Evolutionary conservation across 148 eudicot species (phyloP).

Genomic region (Polygonum maritimum): DNA sequence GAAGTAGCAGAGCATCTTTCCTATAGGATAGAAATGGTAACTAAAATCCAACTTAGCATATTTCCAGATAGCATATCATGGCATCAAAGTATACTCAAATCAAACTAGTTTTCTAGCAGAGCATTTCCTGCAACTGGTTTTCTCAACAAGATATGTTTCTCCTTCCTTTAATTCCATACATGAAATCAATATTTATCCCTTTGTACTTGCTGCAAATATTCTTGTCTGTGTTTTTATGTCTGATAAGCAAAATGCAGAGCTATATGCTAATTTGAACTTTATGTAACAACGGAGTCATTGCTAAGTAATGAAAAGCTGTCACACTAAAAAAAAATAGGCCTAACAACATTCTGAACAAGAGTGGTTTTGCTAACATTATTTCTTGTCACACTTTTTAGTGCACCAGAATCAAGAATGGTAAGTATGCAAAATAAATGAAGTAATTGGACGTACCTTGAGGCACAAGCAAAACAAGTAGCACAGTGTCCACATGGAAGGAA

Average conservation of each 20-base stretch:
- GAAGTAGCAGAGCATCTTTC: too few relatives aligned
- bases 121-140: background rate
- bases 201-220: background rate
- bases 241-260: background rate
- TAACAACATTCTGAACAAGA: too few relatives aligned
- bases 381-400: background rate
- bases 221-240: background rate
- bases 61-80: background rate
- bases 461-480: slow-evolving; percentile 72
- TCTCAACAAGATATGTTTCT: background rate
- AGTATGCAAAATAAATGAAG: background rate
- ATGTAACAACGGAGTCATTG: background rate
- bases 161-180: background rate
- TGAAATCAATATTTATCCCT: background rate
- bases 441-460: slow-evolving; percentile 34
- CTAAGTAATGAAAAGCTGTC: background rate
- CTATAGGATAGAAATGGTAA: too few relatives aligned
- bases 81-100: background rate
- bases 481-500: slow-evolving; percentile 92
- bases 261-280: background rate
- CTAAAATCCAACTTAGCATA: too few relatives aligned
- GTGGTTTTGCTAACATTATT: too few relatives aligned
- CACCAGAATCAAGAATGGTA: background rate
- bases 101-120: too few relatives aligned
- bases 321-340: background rate